Base-by-base conservation (phyloP, 2,329 filamentous ascomycete genomes). In the Paecilomyces niveus region DNA sequence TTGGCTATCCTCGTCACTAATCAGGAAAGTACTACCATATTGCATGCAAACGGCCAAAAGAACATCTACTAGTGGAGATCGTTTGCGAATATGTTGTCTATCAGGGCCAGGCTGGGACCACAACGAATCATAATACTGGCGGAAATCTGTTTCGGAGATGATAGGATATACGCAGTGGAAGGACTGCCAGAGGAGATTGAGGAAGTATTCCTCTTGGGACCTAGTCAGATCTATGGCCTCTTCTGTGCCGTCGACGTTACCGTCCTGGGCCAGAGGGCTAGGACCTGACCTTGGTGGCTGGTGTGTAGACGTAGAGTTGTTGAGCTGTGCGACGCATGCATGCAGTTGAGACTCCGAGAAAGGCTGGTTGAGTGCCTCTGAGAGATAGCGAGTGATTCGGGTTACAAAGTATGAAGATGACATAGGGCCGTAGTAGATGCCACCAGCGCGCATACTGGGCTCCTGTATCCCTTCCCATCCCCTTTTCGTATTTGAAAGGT, bases 21-120 rank as follows among this genome's bases (percentile, higher is more conserved):
- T 68, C 7, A 56, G 51, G 32, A 64, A 63, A 5, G 68, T 61
- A 21, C 73, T 67, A 22, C 75, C 75, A 53, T 77, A 76, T 65
- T 83, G 81, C 70, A 83, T 78, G 59, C 77, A 80, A 15, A 83
- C 59, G 0, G 81, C 80, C 24, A 83, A 63, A 29, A 83, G 66
- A 22, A 82, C 81, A 59, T 83, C 81, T 1, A 80, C 77, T 0
- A 83, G 69, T 2, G 81, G 70, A 6, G 80, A 83, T 1, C 74
- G 70, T 54, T 73, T 74, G 4, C 80, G 72, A 26, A 13, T 39
- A 5, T 39, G 11, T 3, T 57, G 52, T 3, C 32, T 15, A 26
- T 53, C 45, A 26, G 59, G 61, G 31, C 58, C 58, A 1, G 63
- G 59, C 5, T 61, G 56, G 3, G 45, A 63, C 73, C 76, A 79